phyloP scores from a whole-genome alignment of 2,329 filamentous ascomycete species.

The Ilyonectria mors-panacis region DNA sequence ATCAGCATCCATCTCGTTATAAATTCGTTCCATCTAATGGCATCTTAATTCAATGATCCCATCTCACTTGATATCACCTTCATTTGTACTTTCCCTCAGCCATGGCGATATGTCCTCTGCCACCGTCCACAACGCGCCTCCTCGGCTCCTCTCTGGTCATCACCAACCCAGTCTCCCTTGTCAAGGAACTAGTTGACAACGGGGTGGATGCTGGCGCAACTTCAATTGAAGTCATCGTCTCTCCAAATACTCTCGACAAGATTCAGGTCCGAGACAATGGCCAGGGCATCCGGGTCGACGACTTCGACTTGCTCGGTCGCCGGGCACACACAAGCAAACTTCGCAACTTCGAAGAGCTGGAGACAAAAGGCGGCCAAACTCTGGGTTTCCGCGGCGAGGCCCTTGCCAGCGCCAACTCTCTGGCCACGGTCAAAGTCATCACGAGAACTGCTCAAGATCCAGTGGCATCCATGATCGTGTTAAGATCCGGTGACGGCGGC shows the following conservation, averaged over 20 bases:
- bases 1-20: conserved; percentile 1
- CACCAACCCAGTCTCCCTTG: conserved; percentile 70
- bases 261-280: conserved; percentile 83
- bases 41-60: not conserved
- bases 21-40: not conserved
- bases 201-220: conserved; percentile 80
- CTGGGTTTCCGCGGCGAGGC: conserved; percentile 86
- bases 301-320: conserved; percentile 74
- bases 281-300: conserved; percentile 75
- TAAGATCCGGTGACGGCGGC: conserved; percentile 56
- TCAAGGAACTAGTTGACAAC: conserved; percentile 87
- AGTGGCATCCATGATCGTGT: conserved; percentile 66
- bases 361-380: conserved; percentile 67
- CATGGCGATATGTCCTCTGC: conserved; percentile 68
- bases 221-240: conserved; percentile 74
- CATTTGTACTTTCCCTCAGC: conserved; percentile 21
- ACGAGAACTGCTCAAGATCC: conserved; percentile 75
- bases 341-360: conserved; percentile 73
- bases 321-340: conserved; percentile 84
- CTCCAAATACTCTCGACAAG: conserved; percentile 76
- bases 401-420: conserved; percentile 74
- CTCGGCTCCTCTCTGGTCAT: conserved; percentile 75
- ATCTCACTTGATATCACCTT: conserved; percentile 28
- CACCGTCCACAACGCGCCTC: conserved; percentile 65
- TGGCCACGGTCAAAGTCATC: conserved; percentile 73